Conservation (phyloP, 2,329 filamentous ascomycete genomes). For the Pseudogymnoascus sp. region DNA sequence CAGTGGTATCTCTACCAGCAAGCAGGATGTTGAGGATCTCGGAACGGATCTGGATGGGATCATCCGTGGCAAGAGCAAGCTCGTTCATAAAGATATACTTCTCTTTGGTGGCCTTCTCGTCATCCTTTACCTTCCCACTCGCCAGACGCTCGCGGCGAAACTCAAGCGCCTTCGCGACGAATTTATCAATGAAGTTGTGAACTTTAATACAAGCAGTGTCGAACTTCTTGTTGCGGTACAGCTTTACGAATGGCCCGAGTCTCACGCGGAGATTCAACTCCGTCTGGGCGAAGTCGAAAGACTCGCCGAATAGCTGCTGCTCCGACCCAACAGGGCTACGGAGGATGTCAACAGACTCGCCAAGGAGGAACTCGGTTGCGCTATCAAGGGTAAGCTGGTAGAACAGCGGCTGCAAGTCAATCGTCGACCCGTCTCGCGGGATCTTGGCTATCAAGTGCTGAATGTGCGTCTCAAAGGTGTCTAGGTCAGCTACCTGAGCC, state of each 20-base stretch:
- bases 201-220: conserved; percentile 16
- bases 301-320: conserved; percentile 33
- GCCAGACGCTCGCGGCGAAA: conserved; percentile 1
- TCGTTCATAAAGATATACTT: background rate
- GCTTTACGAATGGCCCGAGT: conserved; percentile 30
- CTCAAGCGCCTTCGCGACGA: conserved; percentile 12
- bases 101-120: background rate
- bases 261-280: background rate
- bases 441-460: conserved; percentile 49
- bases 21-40: conserved; percentile 47
- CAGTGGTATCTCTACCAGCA: conserved; percentile 52
- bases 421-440: conserved; percentile 12
- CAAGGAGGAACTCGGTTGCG: conserved; percentile 46
- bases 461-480: conserved; percentile 64
- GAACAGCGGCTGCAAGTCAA: conserved; percentile 57
- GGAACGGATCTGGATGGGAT: conserved; percentile 38
- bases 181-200: conserved; percentile 12
- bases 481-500: conserved; percentile 56
- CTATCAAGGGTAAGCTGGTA: conserved; percentile 53
- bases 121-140: background rate
- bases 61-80: conserved; percentile 16
- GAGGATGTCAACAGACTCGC: conserved; percentile 40
- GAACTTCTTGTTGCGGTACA: conserved; percentile 29
- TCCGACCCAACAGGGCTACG: conserved; percentile 1
- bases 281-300: conserved; percentile 32